Percentiles rank a stretch among this genome's conserved stretches.
These are phyloP conservation scores for Xylariales sp. DNA, from an alignment of 2,329 filamentous ascomycete species.

Conservation along the genomic window DNA sequence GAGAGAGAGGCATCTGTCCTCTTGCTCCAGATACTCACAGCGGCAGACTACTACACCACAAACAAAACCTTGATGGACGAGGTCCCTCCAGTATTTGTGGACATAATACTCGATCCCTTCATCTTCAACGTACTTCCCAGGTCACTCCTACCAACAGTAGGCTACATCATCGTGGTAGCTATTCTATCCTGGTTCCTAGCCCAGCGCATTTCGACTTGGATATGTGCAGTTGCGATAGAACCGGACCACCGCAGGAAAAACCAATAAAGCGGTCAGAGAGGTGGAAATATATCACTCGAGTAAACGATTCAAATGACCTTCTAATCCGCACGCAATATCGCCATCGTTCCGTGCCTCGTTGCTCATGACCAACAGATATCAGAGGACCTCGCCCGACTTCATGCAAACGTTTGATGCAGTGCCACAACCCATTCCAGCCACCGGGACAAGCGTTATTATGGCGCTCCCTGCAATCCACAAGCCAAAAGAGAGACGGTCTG, in stretches of 20 bases:
- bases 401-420: slow-evolving; percentile 1
- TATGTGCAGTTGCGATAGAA: slow-evolving; percentile 24
- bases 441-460: not conserved
- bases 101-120: slow-evolving; percentile 84
- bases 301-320: not conserved
- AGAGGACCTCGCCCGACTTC: not conserved
- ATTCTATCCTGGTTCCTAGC: slow-evolving; percentile 40
- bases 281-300: not conserved
- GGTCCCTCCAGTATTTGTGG: slow-evolving; percentile 70
- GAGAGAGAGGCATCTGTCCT: slow-evolving; percentile 47
- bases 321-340: slow-evolving; percentile 6
- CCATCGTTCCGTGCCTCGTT: not conserved
- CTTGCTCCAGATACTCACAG: slow-evolving; percentile 68
- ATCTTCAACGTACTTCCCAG: slow-evolving; percentile 72
- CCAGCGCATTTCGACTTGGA: slow-evolving; percentile 27
- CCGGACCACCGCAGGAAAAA: slow-evolving; percentile 32
- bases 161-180: slow-evolving; percentile 64
- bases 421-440: not conserved
- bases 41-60: slow-evolving; percentile 80
- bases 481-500: too few species aligned
- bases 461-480: too few species aligned
- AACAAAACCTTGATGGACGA: slow-evolving; percentile 69
- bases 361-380: slow-evolving; percentile 4
- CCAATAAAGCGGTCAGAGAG: slow-evolving; percentile 21
- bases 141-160: slow-evolving; percentile 68